Base-by-base conservation (phyloP, 1,139 yeast species). In the Protomyces lactucae-debilis region DNA sequence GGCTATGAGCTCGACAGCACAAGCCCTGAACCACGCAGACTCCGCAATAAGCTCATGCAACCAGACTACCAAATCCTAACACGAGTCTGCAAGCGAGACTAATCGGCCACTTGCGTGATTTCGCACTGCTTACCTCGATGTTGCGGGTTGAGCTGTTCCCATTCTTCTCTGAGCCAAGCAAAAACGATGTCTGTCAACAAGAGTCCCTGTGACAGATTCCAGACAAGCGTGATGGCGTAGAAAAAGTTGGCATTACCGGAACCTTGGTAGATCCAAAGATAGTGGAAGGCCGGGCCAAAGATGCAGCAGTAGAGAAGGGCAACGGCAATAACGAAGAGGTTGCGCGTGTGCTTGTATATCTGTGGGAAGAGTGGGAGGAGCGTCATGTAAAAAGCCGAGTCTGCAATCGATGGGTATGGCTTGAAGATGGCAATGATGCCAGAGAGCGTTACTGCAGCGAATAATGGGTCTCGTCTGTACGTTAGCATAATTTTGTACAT, bases 201-300 rank as follows among this genome's bases (percentile, higher is more conserved):
- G 43, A 89, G 76, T 0, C 85, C 84, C 71, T 91, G 82, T 2
- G 91, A 89, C 16, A 85, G 78, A 0, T 90, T 86, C 77, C 92
- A 88, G 2, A 87, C 88, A 68, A 93, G 80, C 25, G 95, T 90
- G 70, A 93, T 88, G 61, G 98, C 96, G 77, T 92, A 93, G 78
- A 91, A 93, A 78, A 93, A 93, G 76, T 93, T 93, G 67, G 97
- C 86, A 76, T 93, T 93, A 32, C 98, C 99, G 37, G 95, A 90
- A 14, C 97, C 97, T 67, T 90, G 80, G 64, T 87, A 88, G 69
- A 93, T 89, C 99, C 99, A 93, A 69, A 95, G 82, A 74, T 90
- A 91, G 77, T 91, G 91, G 74, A 93, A 93, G 10, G 91, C 86
- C 0, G 98, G 98, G 1, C 95, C 85, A 59, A 93, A 79, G 1